phyloP scores from a whole-genome alignment of 2,329 filamentous ascomycete genomes.

The Pseudogymnoascus sp. region DNA sequence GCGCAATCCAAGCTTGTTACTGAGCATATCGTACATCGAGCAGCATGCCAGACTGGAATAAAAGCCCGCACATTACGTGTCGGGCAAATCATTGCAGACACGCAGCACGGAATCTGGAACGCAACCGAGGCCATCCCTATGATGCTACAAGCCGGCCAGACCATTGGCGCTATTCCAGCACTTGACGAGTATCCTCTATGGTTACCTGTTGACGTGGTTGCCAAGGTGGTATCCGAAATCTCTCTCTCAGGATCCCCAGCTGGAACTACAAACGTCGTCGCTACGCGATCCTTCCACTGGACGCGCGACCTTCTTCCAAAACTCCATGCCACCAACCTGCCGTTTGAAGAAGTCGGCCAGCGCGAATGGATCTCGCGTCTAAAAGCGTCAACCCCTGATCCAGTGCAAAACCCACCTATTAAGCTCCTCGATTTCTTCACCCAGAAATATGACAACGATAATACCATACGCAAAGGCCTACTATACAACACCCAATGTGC shows the following conservation, averaged over 20 bases:
- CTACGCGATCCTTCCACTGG: conserved; percentile 39
- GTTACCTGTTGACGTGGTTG: conserved; percentile 39
- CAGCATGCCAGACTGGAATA: conserved; percentile 27
- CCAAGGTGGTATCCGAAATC: conserved; percentile 33
- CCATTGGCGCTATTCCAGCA: conserved; percentile 36
- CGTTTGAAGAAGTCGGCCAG: conserved; percentile 36
- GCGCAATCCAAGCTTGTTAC: conserved; percentile 41
- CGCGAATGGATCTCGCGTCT: conserved; percentile 39
- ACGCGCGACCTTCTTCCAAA: conserved; percentile 43
- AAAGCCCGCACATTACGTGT: conserved; percentile 35
- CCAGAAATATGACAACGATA: conserved; percentile 41
- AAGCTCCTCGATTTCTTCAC: conserved; percentile 46
- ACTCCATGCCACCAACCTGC: conserved; percentile 36
- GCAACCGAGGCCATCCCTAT: conserved; percentile 43
- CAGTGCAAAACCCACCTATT: conserved; percentile 40
- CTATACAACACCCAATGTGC: conserved; percentile 13
- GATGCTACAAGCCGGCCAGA: conserved; percentile 38
- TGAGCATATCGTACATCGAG: conserved; percentile 35
- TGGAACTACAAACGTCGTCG: conserved; percentile 31
- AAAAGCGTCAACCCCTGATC: conserved; percentile 38
- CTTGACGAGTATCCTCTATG: conserved; percentile 38
- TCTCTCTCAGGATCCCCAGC: conserved; percentile 17
- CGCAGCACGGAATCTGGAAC: conserved; percentile 41
- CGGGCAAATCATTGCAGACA: conserved; percentile 44
- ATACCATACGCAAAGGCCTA: conserved; percentile 27